Evolutionary conservation across 2,329 filamentous ascomycete genomes (phyloP).

Genomic region (Penicillium verrucosum): DNA sequence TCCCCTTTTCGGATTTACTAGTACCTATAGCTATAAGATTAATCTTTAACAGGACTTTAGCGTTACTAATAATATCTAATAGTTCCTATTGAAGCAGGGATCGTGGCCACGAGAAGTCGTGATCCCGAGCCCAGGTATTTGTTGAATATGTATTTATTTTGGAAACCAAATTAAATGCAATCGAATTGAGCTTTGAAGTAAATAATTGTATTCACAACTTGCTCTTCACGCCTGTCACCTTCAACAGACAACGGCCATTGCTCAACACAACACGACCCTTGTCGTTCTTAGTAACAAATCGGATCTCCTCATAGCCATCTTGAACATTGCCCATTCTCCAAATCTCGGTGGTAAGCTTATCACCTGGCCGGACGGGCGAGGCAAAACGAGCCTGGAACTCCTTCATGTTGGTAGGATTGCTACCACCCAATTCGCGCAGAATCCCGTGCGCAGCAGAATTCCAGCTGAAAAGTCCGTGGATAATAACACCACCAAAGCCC

Average conservation of each 20-base stretch:
- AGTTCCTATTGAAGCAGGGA: too few relatives aligned
- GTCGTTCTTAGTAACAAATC: conserved; percentile 74
- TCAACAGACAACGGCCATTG: conserved; percentile 80
- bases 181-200: not conserved
- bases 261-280: conserved; percentile 81
- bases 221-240: conserved; percentile 58
- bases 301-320: conserved; percentile 73
- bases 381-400: conserved; percentile 89
- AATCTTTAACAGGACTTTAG: too few relatives aligned
- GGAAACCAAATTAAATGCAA: not conserved
- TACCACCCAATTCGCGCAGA: conserved; percentile 68
- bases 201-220: conserved; percentile 53
- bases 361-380: conserved; percentile 76
- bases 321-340: conserved; percentile 68
- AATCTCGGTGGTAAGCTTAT: conserved; percentile 75
- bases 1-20: too few relatives aligned
- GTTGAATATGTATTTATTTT: not conserved
- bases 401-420: conserved; percentile 75
- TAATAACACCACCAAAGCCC: conserved; percentile 85
- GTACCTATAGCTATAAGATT: too few relatives aligned
- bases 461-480: conserved; percentile 86
- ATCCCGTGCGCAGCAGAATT: conserved; percentile 74
- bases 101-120: too few relatives aligned
- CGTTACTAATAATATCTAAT: too few relatives aligned
- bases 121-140: not conserved